A percentile compares a stretch with the other conserved stretches of the same genome.
These are phyloP conservation scores for Penicillium freii DNA, from an alignment of 2,329 filamentous ascomycete genomes.

Conservation along the genomic window DNA sequence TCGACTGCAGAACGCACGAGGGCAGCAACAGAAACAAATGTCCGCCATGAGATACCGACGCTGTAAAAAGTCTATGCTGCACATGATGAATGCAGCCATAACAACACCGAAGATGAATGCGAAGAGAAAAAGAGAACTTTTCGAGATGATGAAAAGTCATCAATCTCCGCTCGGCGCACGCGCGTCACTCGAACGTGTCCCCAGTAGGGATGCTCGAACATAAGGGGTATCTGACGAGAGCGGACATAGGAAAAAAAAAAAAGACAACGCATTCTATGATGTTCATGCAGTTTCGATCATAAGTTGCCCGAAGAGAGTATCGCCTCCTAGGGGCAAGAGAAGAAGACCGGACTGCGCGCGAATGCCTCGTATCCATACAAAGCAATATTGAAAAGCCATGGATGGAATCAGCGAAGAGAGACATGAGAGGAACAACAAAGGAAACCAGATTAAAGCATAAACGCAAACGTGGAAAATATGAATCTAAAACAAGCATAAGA, in stretches of 20 bases:
- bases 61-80: constrained; percentile 42
- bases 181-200: constrained; percentile 41
- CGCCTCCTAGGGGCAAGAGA: constrained; percentile 29
- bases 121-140: constrained; percentile 41
- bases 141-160: constrained; percentile 35
- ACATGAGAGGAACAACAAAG: constrained; percentile 19
- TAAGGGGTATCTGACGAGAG: constrained; percentile 50
- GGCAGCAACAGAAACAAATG: constrained; percentile 27
- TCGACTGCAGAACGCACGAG: constrained; percentile 26
- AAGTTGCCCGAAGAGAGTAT: constrained; percentile 28
- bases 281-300: constrained; percentile 45
- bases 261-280: constrained; percentile 55
- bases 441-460: constrained; percentile 19
- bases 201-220: constrained; percentile 41
- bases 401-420: constrained; percentile 16
- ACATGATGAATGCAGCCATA: constrained; percentile 41
- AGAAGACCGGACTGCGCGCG: constrained; percentile 40
- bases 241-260: constrained; percentile 45
- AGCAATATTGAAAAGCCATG: constrained; percentile 32
- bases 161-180: constrained; percentile 39
- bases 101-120: constrained; percentile 40
- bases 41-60: constrained; percentile 44
- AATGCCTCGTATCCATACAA: constrained; percentile 39
- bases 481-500: constrained; percentile 30
- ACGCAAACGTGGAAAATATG: constrained; percentile 3